Base-by-base conservation (phyloP, 2,329 filamentous ascomycete species). In the Sordariomycetes sp. region DNA sequence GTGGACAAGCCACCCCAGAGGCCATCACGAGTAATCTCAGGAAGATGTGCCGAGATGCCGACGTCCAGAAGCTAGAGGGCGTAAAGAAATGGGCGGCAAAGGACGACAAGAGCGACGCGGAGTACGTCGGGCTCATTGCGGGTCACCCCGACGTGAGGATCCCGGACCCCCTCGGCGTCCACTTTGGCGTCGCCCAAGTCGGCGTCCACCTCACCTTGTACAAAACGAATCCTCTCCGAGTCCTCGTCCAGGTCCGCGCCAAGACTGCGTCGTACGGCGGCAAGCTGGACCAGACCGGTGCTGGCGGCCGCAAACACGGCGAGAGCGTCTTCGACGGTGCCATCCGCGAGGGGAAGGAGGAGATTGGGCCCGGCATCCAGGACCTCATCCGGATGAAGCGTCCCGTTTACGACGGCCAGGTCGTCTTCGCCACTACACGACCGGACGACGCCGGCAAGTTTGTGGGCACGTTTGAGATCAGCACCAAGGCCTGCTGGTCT, bases 261-360 rank as follows among this genome's bases (percentile, higher is more conserved):
- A 78, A 74, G 10, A 85, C 90, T 64, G 80, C 45, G 1, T 90
- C 87, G 0, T 91, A 88, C 63, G 84, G 84, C 0, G 79, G 82
- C 3, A 83, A 88, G 76, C 75, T 91, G 58, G 89, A 94, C 66
- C 91, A 89, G 65, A 87, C 86, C 8, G 88, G 91, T 17, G 89
- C 87, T 0, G 89, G 89, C 3, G 89, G 89, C 0, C 82, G 91
- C 63, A 80, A 84, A 57, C 80, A 85, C 0, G 79, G 79, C 1
- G 81, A 90, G 66, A 73, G 69, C 2, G 83, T 85, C 0, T 81
- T 83, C 36, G 82, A 84, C 58, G 86, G 84, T 64, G 74, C 90
- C 59, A 73, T 90, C 24, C 78, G 86, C 52, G 89, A 94, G 68
- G 80, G 82, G 2, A 77, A 73, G 34, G 89, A 94, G 69, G 89